Conservation (phyloP, 2,329 filamentous ascomycete species). For the Penicillium rolfsii region DNA sequence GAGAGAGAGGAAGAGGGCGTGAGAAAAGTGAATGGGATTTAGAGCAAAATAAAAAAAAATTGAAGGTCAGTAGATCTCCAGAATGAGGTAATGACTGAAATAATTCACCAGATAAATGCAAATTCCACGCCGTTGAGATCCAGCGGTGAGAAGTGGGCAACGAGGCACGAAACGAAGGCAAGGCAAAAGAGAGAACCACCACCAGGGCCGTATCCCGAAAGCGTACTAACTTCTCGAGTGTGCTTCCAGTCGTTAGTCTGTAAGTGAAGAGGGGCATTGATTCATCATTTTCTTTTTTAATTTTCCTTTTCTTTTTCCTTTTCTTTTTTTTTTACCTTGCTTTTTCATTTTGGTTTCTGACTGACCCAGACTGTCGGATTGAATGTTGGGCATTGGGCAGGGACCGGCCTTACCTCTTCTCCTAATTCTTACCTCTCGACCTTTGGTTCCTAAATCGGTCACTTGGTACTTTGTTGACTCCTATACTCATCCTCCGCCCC, state of each 20-base stretch:
- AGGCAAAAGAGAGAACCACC: slow-evolving; percentile 20
- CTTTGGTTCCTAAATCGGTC: background rate
- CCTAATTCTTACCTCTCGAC: background rate
- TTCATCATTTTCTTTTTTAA: background rate
- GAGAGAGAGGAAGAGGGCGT: slow-evolving; percentile 14
- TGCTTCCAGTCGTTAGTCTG: background rate
- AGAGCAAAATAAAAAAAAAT: slow-evolving; percentile 6
- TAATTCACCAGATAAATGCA: slow-evolving; percentile 1
- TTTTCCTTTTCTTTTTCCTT: background rate
- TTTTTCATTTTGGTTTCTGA: slow-evolving; percentile 20
- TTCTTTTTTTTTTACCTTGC: background rate
- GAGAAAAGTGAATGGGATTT: background rate
- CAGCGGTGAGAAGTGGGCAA: slow-evolving; percentile 27
- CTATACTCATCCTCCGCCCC: background rate
- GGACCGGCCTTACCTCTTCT: slow-evolving; percentile 13
- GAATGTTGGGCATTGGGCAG: slow-evolving; percentile 24
- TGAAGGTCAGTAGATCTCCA: background rate
- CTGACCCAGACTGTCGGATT: slow-evolving; percentile 27
- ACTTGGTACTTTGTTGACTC: background rate
- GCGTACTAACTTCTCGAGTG: background rate
- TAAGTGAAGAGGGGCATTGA: slow-evolving; percentile 12
- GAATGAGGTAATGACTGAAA: background rate
- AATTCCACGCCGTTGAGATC: slow-evolving; percentile 22
- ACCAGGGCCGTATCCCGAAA: slow-evolving; percentile 7
- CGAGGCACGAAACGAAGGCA: background rate